Base-by-base conservation (phyloP, 176 grass and related monocot species). In the Ampelocalamus luodianensis region DNA sequence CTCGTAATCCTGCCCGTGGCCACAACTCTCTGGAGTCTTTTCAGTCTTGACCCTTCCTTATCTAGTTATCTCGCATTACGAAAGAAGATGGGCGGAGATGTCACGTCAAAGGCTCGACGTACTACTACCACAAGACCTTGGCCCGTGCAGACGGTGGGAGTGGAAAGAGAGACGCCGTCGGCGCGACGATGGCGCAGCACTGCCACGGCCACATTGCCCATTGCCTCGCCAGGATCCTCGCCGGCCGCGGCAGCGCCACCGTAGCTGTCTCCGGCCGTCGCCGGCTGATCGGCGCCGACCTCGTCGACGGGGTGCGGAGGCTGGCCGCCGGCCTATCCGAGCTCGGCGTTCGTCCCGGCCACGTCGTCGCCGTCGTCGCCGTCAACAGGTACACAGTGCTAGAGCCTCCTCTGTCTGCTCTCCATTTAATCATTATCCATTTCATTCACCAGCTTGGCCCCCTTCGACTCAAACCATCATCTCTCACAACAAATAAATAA, bases 331-430 rank as follows among this genome's bases (percentile, higher is more conserved):
- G 84, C 48, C 90, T 97, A 59, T 73, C 40, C 4, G 51, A 66
- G 5, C 72, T 74, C 54, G 90, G 95, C 1, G 27, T 97, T 48
- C 49, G 82, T 10, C 70, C 51, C 0, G 82, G 92, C 9, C 85
- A 90, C 26, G 85, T 95, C 39, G 84, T 88, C 48, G 92, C 92
- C 58, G 78, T 88, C 62, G 90, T 92, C 6, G 92, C 90, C 61
- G 82, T 97, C 71, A 97, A 97, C 89, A 97, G 95, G 95, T 97
- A 51, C 22, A 17, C 23, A 5, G 20, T 65, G 17, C 36, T 22
- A 9, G 29, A 10, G 55, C 40, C 24, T 29, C 37, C 15, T 22
- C 6, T 44, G 40, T 15, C 5, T 78, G 59, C 14, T 32, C 9
- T 44, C 42, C 42, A 0, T 44, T 44, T 44, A 44, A 44, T 44